Evolutionary conservation across 2,329 filamentous ascomycete genomes (phyloP).

Genomic region (Fusarium fujikuroi): DNA sequence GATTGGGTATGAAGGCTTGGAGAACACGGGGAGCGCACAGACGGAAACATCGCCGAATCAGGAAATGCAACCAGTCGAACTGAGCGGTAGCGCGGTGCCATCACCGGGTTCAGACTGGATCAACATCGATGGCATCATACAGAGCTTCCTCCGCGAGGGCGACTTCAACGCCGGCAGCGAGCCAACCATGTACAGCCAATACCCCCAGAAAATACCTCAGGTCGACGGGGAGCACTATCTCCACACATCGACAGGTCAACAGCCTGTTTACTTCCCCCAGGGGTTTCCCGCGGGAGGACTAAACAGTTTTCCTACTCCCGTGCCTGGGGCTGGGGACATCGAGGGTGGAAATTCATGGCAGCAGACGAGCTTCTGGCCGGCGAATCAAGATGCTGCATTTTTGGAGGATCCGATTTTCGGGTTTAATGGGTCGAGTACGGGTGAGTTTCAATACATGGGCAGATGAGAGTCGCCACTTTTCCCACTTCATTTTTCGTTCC

Average conservation of each 20-base stretch:
- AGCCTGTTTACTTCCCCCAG: conserved; percentile 14
- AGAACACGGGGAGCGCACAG: neutral
- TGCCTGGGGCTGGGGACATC: neutral
- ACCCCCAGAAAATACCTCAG: conserved; percentile 12
- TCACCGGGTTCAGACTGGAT: conserved; percentile 41
- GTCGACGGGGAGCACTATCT: conserved; percentile 16
- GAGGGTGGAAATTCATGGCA: conserved; percentile 14
- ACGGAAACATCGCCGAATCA: neutral
- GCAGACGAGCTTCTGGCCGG: conserved; percentile 6
- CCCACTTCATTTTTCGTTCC: neutral
- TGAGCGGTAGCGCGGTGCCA: neutral
- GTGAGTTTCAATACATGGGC: conserved; percentile 36
- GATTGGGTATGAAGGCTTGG: neutral
- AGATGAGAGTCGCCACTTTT: conserved; percentile 2
- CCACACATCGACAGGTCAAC: neutral
- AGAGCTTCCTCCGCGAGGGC: conserved; percentile 46
- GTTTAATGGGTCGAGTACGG: conserved; percentile 46
- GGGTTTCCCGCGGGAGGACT: conserved; percentile 20
- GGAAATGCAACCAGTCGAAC: neutral
- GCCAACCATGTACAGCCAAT: neutral
- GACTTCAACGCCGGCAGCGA: conserved; percentile 18
- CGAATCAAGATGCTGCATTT: conserved; percentile 23
- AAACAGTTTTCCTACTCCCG: neutral
- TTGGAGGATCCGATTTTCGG: conserved; percentile 48
- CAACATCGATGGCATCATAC: conserved; percentile 52